A percentile compares a stretch with the other conserved stretches of the same genome.
Evolutionary conservation across 257 asterid species (phyloP).

Genomic region (Solanum chmielewskii): DNA sequence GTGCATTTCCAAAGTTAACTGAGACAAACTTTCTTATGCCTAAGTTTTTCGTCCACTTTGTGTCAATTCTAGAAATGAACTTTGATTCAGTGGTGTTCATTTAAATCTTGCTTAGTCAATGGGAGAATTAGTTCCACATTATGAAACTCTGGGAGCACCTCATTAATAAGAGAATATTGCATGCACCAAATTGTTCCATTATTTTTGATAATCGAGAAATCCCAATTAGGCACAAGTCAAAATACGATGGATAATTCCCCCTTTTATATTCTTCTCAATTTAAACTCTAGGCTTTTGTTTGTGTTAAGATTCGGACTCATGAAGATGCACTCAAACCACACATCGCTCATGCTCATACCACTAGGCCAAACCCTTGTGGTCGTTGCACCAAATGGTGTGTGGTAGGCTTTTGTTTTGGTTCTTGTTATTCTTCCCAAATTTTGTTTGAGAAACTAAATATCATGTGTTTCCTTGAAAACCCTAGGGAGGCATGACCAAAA

Average conservation of each 20-base stretch:
- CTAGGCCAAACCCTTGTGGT: neutral
- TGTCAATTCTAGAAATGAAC: neutral
- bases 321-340: neutral
- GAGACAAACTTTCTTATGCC: neutral
- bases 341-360: neutral
- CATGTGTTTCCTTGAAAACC: neutral
- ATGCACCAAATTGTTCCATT: neutral
- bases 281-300: neutral
- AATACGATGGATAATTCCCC: neutral
- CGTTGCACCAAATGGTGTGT: neutral
- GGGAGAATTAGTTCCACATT: neutral
- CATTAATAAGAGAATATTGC: neutral
- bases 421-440: neutral
- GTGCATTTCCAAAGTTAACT: neutral
- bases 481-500: neutral
- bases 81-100: neutral
- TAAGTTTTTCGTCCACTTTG: neutral
- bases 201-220: neutral
- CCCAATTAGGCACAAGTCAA: neutral
- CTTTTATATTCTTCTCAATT: neutral
- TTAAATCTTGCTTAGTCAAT: neutral
- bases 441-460: neutral
- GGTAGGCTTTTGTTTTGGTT: neutral
- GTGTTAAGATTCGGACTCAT: neutral
- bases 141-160: neutral